Conservation (phyloP, 2,329 filamentous ascomycete genomes). For the Sporothrix pseudoabietina region DNA sequence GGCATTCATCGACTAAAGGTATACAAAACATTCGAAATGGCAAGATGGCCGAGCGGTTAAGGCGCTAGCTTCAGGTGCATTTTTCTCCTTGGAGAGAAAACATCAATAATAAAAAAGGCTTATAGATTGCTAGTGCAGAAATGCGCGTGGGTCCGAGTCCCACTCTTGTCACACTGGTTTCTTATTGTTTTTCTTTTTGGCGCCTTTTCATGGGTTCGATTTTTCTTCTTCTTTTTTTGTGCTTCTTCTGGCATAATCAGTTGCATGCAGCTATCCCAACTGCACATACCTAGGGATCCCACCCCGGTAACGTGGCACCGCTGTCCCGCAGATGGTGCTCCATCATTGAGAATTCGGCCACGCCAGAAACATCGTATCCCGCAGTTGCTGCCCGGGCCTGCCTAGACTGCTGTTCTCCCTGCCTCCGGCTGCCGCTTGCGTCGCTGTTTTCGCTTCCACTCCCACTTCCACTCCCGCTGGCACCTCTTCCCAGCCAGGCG, state of each 20-base stretch:
- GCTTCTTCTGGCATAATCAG: background rate
- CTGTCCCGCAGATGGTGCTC: conserved; percentile 9
- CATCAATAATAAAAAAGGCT: background rate
- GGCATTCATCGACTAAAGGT: background rate
- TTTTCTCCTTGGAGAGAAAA: background rate
- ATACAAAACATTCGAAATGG: background rate
- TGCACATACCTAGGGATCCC: background rate
- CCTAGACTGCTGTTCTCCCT: background rate
- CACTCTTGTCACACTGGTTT: background rate
- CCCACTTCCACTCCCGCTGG: background rate
- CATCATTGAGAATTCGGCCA: background rate
- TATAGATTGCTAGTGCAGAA: conserved; percentile 6
- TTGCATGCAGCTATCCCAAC: background rate
- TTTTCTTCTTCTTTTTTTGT: background rate
- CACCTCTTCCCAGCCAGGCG: conserved; percentile 44
- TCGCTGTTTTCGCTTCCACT: background rate
- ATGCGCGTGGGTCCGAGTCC: conserved; percentile 9
- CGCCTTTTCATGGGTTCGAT: too few species aligned
- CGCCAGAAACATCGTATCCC: background rate
- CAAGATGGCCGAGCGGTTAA: conserved; percentile 20
- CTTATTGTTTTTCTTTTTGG: background rate
- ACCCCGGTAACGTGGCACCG: background rate
- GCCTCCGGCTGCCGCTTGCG: background rate
- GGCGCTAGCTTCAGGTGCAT: conserved; percentile 9
- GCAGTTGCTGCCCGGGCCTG: background rate